Evolutionary conservation across 257 asterid species (phyloP), one percentile per base, ranked within the genome.

Genomic region (Eucommia ulmoides): DNA sequence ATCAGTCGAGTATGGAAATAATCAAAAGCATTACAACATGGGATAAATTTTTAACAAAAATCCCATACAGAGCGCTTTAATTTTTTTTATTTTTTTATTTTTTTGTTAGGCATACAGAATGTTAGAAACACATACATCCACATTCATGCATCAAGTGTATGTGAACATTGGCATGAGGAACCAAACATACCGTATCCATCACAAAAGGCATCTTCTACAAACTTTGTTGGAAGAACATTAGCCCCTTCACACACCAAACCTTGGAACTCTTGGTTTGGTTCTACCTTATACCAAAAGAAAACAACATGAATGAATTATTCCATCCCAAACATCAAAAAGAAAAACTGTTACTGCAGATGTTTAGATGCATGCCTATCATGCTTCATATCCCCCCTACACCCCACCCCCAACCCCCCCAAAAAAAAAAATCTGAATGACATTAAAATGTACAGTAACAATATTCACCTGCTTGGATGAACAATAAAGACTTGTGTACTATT

Each of bases 241-340:
- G 98, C 96, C 68, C 98, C 98, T 75, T 91, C 98, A 61, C 96
- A 86, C 41, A 86, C 96, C 81, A 86, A 70, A 48, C 98, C 98
- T 68, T 70, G 92, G 64, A 91, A 91, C 80, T 91, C 96, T 75
- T 86, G 96, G 66, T 91, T 91, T 75, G 94, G 98, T 60, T 91
- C 98, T 86, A 91, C 95, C 98, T 91, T 80, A 56, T 78, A 68
- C 75, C 77, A 73, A 70, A 70, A 74, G 59, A 70, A 20, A 54
- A 49, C 19, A 53, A 60, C 57, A 58, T 61, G 22, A 70, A 59
- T 61, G 63, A 55, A 55, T 65, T 53, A 68, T 19, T 25, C 23
- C 29, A 33, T 21, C 51, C 45, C 55, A 35, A 35, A 35, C 44
- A 35, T 6, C 41, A 24, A 41, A 22, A 69, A 3, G 22, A 24